Conservation (phyloP, 495 filamentous ascomycete species). For the Filosporella fistucella region DNA sequence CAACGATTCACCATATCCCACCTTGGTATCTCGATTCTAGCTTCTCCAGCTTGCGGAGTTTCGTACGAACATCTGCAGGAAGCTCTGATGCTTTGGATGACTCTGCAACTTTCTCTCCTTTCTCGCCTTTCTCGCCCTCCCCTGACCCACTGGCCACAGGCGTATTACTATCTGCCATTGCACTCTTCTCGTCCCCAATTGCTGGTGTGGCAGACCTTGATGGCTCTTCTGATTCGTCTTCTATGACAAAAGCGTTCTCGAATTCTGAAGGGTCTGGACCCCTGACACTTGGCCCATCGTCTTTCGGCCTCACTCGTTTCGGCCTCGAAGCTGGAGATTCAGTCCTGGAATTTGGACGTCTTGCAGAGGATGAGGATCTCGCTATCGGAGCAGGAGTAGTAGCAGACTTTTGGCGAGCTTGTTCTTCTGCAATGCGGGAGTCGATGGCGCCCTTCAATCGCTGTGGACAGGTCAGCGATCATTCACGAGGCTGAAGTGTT, state of each 20-base stretch:
- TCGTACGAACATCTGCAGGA: constrained; percentile 65
- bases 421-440: constrained; percentile 82
- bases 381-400: constrained; percentile 34
- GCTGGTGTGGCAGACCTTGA: constrained; percentile 52
- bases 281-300: constrained; percentile 16
- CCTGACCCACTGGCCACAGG: constrained; percentile 29
- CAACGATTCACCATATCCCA: constrained; percentile 28
- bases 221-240: constrained; percentile 61
- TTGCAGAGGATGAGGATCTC: constrained; percentile 14
- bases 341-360: constrained; percentile 13
- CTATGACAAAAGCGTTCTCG: constrained; percentile 75
- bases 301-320: constrained; percentile 17
- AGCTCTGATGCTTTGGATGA: constrained; percentile 42
- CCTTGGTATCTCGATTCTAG: constrained; percentile 84
- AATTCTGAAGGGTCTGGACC: constrained; percentile 78
- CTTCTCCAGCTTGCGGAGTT: constrained; percentile 74
- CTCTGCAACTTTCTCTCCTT: constrained; percentile 1
- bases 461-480: constrained; percentile 37
- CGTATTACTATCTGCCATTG: constrained; percentile 25
- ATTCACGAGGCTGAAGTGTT: constrained; percentile 12
- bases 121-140: constrained; percentile 20
- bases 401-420: constrained; percentile 64
- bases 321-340: constrained; percentile 18
- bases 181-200: constrained; percentile 26
- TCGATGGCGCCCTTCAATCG: constrained; percentile 84